Base-by-base conservation (phyloP, 2,329 filamentous ascomycete species). In the Calonectria pteridis region DNA sequence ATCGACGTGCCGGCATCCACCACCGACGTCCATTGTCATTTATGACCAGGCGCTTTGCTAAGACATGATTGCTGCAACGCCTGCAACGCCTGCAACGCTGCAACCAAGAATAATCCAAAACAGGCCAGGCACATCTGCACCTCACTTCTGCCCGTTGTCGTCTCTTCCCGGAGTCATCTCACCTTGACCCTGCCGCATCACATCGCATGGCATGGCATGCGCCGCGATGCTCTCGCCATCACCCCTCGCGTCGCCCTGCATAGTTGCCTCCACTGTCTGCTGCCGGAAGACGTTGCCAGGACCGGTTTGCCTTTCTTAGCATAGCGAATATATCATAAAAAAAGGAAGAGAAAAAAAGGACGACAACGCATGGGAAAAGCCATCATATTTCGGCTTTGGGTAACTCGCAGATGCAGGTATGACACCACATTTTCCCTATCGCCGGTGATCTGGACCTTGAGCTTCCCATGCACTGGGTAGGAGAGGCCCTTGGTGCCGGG, bases 351-450 rank as follows among this genome's bases (percentile, higher is more conserved):
- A 46, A 46, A n/a, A n/a, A 18, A 3, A 20, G 16, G 20, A 46
- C n/a, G 10, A 46, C 43, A 23, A 13, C n/a, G 49, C 55, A 71
- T 59, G 29, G 70, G 37, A 26, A 53, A 26, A 53, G 72, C 69
- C 74, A 77, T 69, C 65, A 78, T 58, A 79, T 77, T 69, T 77
- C 71, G 64, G 69, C 66, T 69, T 74, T 66, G 67, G 75, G 46
- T 71, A 63, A 63, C 70, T 71, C 49, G 69, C 71, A 73, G 73
- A 78, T 78, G 76, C 74, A 79, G 35, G 72, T 51, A 77, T 79
- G 78, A 75, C 77, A 79, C 78, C 78, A 80, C 78, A 55, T 71
- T 64, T 50, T 66, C 62, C 70, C 65, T 64, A 71, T 66, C 51
- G 66, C 65, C 72, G 55, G 62, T 55, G 35, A 33, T 50, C 64